Conservation (phyloP, 2,329 filamentous ascomycete species). For the Clarireedia monteithiana region DNA sequence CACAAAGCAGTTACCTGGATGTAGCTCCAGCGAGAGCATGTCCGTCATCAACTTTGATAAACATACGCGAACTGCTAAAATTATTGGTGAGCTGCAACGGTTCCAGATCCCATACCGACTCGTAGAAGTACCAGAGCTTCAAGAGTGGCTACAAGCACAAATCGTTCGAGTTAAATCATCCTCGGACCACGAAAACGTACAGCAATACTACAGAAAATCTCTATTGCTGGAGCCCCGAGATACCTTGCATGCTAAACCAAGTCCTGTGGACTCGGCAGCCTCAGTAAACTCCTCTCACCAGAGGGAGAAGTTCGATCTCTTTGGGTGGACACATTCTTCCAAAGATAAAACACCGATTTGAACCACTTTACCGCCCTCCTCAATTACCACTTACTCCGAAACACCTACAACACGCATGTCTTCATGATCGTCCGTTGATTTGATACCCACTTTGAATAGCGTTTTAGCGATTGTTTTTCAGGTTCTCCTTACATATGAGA, state of each 20-base stretch:
- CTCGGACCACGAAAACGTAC: conserved; percentile 52
- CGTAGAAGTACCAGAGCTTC: conserved; percentile 75
- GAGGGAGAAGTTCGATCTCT: conserved; percentile 45
- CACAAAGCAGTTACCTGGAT: conserved; percentile 63
- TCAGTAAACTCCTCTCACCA: conserved; percentile 22
- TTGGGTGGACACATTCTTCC: conserved; percentile 39
- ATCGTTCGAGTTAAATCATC: conserved; percentile 56
- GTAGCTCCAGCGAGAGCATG: conserved; percentile 52
- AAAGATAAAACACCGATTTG: conserved; percentile 18
- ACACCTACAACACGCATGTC: conserved; percentile 10
- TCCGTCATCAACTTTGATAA: conserved; percentile 97
- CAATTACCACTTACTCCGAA: conserved; percentile 1
- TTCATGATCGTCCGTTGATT: conserved; percentile 22
- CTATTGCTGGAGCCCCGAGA: conserved; percentile 56
- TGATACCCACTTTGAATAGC: conserved; percentile 32
- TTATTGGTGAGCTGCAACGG: conserved; percentile 89
- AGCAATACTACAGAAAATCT: conserved; percentile 60
- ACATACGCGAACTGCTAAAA: conserved; percentile 86
- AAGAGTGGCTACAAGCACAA: conserved; percentile 85
- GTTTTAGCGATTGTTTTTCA: conserved; percentile 29
- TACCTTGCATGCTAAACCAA: conserved; percentile 18
- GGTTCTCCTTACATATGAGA: background rate
- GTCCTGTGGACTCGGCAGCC: conserved; percentile 23
- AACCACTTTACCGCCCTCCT: background rate
- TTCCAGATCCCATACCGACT: conserved; percentile 93